Conservation (phyloP, 2,329 filamentous ascomycete genomes). For the Cercospora brassicicola region DNA sequence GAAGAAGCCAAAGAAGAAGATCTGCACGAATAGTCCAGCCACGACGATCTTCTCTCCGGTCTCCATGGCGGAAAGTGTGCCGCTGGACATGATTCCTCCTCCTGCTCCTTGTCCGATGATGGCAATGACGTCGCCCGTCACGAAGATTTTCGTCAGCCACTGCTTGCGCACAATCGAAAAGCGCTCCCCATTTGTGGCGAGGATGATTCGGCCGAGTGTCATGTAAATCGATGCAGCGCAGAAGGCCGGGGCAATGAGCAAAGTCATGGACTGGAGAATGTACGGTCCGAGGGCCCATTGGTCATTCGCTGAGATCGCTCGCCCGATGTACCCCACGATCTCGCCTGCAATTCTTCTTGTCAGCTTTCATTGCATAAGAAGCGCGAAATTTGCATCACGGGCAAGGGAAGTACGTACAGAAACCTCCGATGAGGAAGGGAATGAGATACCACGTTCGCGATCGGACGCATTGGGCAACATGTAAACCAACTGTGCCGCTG, state of each 20-base stretch:
- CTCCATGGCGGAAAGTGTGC: slow-evolving; percentile 27
- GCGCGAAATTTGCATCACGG: too few species aligned
- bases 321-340: slow-evolving; percentile 54
- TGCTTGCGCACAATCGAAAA: slow-evolving; percentile 45
- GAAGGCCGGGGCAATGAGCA: slow-evolving; percentile 52
- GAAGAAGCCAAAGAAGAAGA: slow-evolving; percentile 55
- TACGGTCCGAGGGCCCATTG: slow-evolving; percentile 46
- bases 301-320: slow-evolving; percentile 46
- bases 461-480: slow-evolving; percentile 43
- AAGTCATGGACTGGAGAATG: slow-evolving; percentile 49
- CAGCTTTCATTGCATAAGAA: background rate
- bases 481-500: slow-evolving; percentile 35
- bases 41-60: slow-evolving; percentile 49
- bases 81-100: slow-evolving; percentile 5
- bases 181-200: slow-evolving; percentile 44
- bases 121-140: slow-evolving; percentile 50
- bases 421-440: slow-evolving; percentile 52
- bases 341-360: slow-evolving; percentile 38
- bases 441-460: slow-evolving; percentile 54
- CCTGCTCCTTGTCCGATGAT: slow-evolving; percentile 47
- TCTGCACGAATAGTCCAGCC: slow-evolving; percentile 53
- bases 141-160: slow-evolving; percentile 52
- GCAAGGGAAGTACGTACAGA: slow-evolving; percentile 29
- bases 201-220: slow-evolving; percentile 49
- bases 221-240: slow-evolving; percentile 55